phyloP scores from a whole-genome alignment of 352 stramenopile species.

The Globisporangium nodosum region DNA sequence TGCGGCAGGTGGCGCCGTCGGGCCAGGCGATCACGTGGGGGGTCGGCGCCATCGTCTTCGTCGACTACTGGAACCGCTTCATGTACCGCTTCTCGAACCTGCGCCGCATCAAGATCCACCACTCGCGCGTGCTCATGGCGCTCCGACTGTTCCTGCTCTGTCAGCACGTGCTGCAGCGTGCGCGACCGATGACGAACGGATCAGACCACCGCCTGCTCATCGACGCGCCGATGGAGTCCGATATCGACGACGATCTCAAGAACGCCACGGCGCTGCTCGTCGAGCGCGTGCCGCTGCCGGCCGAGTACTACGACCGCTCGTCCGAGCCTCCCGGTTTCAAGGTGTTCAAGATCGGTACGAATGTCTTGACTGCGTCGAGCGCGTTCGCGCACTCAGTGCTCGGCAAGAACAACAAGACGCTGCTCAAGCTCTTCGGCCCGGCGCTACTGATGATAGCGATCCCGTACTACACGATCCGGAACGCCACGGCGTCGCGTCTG shows the following conservation, averaged over 20 bases:
- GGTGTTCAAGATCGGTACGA: conserved; percentile 78
- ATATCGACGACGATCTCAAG: conserved; percentile 87
- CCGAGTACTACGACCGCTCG: conserved; percentile 82
- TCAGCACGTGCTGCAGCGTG: conserved; percentile 77
- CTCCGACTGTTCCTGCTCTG: conserved; percentile 76
- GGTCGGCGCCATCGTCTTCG: conserved; percentile 35
- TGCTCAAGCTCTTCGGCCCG: conserved; percentile 54
- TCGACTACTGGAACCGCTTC: conserved; percentile 76
- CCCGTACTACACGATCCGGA: conserved; percentile 81
- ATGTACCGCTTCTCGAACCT: conserved; percentile 83
- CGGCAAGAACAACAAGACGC: conserved; percentile 51
- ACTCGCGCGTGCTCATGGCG: conserved; percentile 79
- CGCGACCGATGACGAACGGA: conserved; percentile 56
- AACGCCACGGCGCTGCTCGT: conserved; percentile 76
- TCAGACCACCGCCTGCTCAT: conserved; percentile 79
- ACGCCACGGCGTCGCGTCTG: conserved; percentile 58
- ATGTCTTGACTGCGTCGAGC: conserved; percentile 70
- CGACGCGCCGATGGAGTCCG: conserved; percentile 75
- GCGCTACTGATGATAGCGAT: conserved; percentile 61
- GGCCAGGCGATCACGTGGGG: conserved; percentile 56
- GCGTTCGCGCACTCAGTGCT: conserved; percentile 74
- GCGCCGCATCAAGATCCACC: conserved; percentile 80
- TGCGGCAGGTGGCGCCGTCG: conserved; percentile 62
- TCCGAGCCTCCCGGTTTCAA: conserved; percentile 77
- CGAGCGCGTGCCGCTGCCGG: conserved; percentile 70